Percentiles rank a stretch among this genome's conserved stretches.
These are phyloP conservation scores for Eucalyptus pauciflora DNA, from an alignment of 345 rosid genomes.

Conservation along the genomic window DNA sequence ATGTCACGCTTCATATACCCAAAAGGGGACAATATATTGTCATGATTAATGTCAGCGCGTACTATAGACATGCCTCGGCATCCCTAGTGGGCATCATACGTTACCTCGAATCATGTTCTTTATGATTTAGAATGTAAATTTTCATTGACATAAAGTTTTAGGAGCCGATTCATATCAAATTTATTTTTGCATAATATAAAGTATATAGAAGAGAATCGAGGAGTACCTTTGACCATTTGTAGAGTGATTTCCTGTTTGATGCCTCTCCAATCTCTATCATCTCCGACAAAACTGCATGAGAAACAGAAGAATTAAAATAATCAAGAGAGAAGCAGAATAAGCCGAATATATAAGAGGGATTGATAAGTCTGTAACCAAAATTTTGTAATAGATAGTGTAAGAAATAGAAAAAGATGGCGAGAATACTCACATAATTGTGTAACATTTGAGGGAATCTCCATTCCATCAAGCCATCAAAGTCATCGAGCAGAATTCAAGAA, in stretches of 20 bases:
- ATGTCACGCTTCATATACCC: background rate
- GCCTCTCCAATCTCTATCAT: background rate
- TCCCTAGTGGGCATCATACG: background rate
- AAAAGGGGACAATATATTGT: background rate
- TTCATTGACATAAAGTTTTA: background rate
- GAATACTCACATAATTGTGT: background rate
- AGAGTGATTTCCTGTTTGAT: background rate
- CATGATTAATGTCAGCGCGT: background rate
- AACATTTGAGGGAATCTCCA: background rate
- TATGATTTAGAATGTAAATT: background rate
- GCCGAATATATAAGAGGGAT: background rate
- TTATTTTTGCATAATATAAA: background rate
- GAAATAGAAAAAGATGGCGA: background rate
- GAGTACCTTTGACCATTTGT: background rate
- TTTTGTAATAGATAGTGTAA: background rate
- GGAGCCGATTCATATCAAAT: background rate
- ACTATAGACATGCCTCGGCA: background rate
- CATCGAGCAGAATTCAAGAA: background rate
- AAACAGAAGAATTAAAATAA: background rate
- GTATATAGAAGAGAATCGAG: background rate
- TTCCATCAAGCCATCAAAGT: background rate
- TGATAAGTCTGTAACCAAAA: background rate
- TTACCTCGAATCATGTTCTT: background rate
- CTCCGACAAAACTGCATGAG: background rate
- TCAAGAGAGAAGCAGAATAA: no score